Evolutionary conservation across 106 monocot genomes (phyloP), one percentile per base, ranked within the genome.

Genomic region (Alisma plantagoaquatica): DNA sequence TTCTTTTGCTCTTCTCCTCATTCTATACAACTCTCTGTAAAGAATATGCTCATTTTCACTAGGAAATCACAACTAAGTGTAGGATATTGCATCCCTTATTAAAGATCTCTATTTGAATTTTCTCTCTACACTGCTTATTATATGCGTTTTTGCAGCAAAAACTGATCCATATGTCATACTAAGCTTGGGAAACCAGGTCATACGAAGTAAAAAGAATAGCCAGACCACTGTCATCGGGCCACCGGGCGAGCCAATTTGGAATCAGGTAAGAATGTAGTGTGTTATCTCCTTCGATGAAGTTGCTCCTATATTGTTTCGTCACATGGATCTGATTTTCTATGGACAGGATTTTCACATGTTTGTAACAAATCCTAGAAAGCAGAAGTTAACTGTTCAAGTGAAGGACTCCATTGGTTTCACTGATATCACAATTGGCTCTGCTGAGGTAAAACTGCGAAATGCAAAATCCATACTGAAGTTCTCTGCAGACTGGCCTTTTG

Each of bases 231-330:
- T 91, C 12, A 80, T 72, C 72, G 90, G 90, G 12, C 73, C 64
- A 57, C 90, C 90, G 44, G 90, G 90, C 31, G 77, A 91, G 65
- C 90, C 90, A 53, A 91, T 91, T 28, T 91, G 90, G 90, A 91
- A 91, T 53, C 90, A 91, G 65, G 90, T 91, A 43, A 61, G 19
- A 12, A 25, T 55, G n/a, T n/a, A n/a, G n/a, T n/a, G n/a, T n/a
- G n/a, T n/a, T n/a, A n/a, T n/a, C n/a, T n/a, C n/a, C n/a, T n/a
- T n/a, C n/a, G n/a, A n/a, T n/a, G n/a, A n/a, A n/a, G n/a, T n/a
- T n/a, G n/a, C n/a, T n/a, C n/a, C n/a, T n/a, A n/a, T n/a, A n/a
- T n/a, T n/a, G n/a, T 29, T 52, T 15, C 12, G 27, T 52, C 35
- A 38, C 35, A 38, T 38, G 14, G 6, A 38, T 14, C 35, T 38